Base-by-base conservation (phyloP, 1,284 basidiomycete species). In the Mrakiaceae sp. region DNA sequence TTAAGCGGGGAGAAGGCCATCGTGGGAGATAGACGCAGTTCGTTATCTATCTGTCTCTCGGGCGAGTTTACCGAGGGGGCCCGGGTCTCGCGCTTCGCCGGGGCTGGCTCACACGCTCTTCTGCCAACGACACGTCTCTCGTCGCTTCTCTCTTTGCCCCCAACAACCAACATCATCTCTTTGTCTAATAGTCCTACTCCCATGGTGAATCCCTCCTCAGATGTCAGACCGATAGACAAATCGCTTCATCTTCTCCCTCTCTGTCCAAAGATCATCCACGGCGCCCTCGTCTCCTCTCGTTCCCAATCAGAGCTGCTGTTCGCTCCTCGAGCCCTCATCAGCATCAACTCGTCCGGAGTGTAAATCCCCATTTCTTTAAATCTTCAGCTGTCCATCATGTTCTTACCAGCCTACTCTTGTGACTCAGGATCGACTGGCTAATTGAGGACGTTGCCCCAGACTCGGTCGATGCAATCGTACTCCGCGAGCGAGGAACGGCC, bases 231-330 rank as follows among this genome's bases (percentile, higher is more conserved):
- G 48, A 49, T n/a, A 10, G 48, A 9, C 48, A n/a, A n/a, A 49
- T 39, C 52, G 7, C 52, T n/a, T 16, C 16, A 16, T 53, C 52
- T 10, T 8, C 10, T 39, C 16, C 52, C 27, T 14, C 52, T 12
- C 58, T 16, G 43, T 48, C 46, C 44, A 58, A 44, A 51, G 60
- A 46, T 64, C 50, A 47, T 49, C 78, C 81, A 86, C 69, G 87
- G 87, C 47, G 77, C 84, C 7, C 74, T 88, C 65, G 78, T 91
- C 69, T 87, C 84, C 71, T 85, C 88, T 0, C 71, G 78, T n/a
- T 80, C 79, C 9, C 78, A 84, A 11, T 79, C 78, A 0, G 69
- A 77, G 57, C 84, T 84, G 70, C 77, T 80, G 63, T 80, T 83
- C 50, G 76, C 83, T 47, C 81, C 83, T 1, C 74, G 75, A 40